A percentile compares a stretch with the other conserved stretches of the same genome.
Conservation (phyloP, 1,284 basidiomycete genomes). For the Puccinia triticina region DNA sequence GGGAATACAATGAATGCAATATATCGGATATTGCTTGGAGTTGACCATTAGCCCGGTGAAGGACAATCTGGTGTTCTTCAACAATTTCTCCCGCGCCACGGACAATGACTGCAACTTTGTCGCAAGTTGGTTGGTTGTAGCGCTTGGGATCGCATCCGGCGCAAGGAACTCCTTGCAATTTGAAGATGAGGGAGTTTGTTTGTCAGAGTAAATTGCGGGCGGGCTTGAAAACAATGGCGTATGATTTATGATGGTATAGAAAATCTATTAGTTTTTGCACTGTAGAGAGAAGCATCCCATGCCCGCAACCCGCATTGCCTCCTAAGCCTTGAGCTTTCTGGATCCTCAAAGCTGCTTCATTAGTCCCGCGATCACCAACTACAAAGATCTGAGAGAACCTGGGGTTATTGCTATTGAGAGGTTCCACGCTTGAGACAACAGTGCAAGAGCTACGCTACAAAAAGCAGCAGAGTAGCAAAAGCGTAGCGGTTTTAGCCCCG, state of each 20-base stretch:
- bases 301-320: no score
- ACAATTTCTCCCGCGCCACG: no score
- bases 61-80: no score
- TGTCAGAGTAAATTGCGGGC: background rate
- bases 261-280: background rate
- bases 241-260: conserved; percentile 2
- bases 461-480: no score
- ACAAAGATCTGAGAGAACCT: conserved; percentile 25
- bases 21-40: no score
- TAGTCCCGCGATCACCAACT: background rate
- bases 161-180: no score
- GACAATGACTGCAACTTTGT: background rate
- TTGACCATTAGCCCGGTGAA: no score
- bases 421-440: background rate
- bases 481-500: no score
- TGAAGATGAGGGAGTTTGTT: background rate
- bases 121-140: background rate
- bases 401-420: background rate
- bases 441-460: no score
- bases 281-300: background rate
- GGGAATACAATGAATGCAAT: no score
- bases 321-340: background rate
- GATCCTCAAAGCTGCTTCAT: no score
- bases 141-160: background rate
- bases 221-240: background rate